Base-by-base conservation (phyloP, 2,329 filamentous ascomycete genomes). In the Mariannaea sp. region DNA sequence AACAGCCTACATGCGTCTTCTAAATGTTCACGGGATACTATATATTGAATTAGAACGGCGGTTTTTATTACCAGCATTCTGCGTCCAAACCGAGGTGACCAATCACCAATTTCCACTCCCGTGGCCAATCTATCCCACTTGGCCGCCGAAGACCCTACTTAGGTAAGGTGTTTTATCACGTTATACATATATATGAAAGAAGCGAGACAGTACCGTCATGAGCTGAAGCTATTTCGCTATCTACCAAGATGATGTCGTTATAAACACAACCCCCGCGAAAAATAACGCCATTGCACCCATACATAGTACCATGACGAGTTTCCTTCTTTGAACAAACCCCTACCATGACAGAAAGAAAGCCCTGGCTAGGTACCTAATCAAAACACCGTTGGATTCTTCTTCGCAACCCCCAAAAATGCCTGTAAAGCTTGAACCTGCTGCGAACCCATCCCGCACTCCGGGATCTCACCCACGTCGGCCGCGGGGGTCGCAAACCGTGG, bases 271-370 rank as follows among this genome's bases (percentile, higher is more conserved):
- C 46, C 46, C 38, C 10, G 46, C 46, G 42, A 8, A 19, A 35
- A 29, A 42, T 49, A 49, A 49, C 46, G 46, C 27, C 36, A 40
- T 49, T 27, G 20, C 36, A 49, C 46, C 46, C 46, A 49, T 49
- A 49, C 38, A 41, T 42, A 49, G 27, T 35, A 40, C 20, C 46
- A 49, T 42, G 7, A 24, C 19, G 13, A 27, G 5, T 32, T 22
- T 7, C 2, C 29, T 7, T 29, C 20, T 33, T 35, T 16, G 33
- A 16, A 22, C 8, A 9, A 13, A 13, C 10, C n/a, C n/a, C n/a
- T n/a, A n/a, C n/a, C n/a, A n/a, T 27, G 12, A n/a, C 30, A 12
- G 27, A 35, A 7, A n/a, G n/a, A n/a, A n/a, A n/a, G n/a, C n/a
- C n/a, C n/a, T n/a, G n/a, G n/a, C n/a, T n/a, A n/a, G n/a, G n/a